Percentiles rank a stretch among this genome's conserved stretches.
phyloP scores from a whole-genome alignment of 2,329 filamentous ascomycete genomes.

The Alternaria sp. region DNA sequence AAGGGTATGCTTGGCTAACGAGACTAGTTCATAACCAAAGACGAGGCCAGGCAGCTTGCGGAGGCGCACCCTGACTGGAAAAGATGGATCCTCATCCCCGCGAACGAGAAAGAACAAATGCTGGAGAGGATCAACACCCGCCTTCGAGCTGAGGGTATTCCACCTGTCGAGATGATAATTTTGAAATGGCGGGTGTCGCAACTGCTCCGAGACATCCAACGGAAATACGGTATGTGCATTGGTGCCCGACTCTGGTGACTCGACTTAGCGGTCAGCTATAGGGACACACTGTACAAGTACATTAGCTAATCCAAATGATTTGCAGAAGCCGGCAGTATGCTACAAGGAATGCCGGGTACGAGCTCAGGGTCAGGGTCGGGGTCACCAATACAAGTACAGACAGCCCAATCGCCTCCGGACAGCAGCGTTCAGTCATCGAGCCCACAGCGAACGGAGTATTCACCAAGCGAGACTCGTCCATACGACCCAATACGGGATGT shows the following conservation, averaged over 20 bases:
- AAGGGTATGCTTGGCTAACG: constrained; percentile 34
- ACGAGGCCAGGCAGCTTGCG: constrained; percentile 48
- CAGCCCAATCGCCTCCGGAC: constrained; percentile 37
- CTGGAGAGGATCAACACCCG: constrained; percentile 47
- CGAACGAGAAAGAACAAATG: constrained; percentile 49
- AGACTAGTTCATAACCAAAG: constrained; percentile 49
- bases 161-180: constrained; percentile 50
- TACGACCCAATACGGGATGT: constrained; percentile 51
- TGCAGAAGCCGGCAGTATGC: constrained; percentile 51
- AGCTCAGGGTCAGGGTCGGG: constrained; percentile 30
- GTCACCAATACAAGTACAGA: constrained; percentile 41
- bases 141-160: constrained; percentile 47
- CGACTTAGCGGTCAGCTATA: constrained; percentile 26
- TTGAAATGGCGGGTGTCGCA: constrained; percentile 51
- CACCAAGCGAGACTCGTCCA: constrained; percentile 46
- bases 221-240: constrained; percentile 49
- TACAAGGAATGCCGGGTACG: constrained; percentile 41
- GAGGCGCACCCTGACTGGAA: constrained; percentile 50
- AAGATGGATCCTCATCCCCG: constrained; percentile 50
- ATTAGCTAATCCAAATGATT: constrained; percentile 41
- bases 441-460: constrained; percentile 43
- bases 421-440: constrained; percentile 41
- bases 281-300: constrained; percentile 31
- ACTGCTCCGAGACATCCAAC: constrained; percentile 47
- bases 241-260: constrained; percentile 28